Conservation (phyloP, 768 basidiomycete genomes). For the Tylopilus rubrobrunneus region DNA sequence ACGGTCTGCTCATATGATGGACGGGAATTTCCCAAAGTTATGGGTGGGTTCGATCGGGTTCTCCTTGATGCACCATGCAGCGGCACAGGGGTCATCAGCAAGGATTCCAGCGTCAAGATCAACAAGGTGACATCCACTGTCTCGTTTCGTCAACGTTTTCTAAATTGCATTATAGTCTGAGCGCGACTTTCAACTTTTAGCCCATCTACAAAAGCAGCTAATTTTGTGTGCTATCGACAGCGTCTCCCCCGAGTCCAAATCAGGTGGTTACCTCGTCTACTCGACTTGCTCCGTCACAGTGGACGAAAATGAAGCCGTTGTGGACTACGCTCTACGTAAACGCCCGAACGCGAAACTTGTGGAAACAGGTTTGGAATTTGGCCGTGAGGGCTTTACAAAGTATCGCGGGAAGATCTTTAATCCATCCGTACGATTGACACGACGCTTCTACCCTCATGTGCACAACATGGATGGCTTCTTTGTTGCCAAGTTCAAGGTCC, state of each 20-base stretch:
- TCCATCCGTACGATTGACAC: constrained; percentile 72
- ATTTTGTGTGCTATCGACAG: constrained; percentile 98
- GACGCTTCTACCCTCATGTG: constrained; percentile 93
- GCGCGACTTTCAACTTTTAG: constrained; percentile 93
- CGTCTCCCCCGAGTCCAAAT: constrained; percentile 81
- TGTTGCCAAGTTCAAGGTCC: constrained; percentile 98
- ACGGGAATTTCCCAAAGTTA: constrained; percentile 95
- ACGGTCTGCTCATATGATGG: constrained; percentile 97
- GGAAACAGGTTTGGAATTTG: constrained; percentile 90
- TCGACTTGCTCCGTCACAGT: constrained; percentile 98
- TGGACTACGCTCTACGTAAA: constrained; percentile 95
- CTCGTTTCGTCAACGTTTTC: neutral
- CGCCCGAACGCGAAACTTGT: constrained; percentile 91
- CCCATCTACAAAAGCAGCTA: constrained; percentile 97
- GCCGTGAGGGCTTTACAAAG: constrained; percentile 83
- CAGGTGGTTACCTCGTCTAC: constrained; percentile 93
- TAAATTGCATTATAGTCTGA: constrained; percentile 57
- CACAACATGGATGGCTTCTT: constrained; percentile 99
- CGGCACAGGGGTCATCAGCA: constrained; percentile 97
- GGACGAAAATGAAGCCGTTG: constrained; percentile 97
- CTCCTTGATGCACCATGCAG: constrained; percentile 96
- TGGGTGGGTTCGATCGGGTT: constrained; percentile 98
- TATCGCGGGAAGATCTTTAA: constrained; percentile 91
- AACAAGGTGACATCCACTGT: constrained; percentile 71
- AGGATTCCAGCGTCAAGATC: constrained; percentile 94